These are phyloP conservation scores for Dryadomyces quercus-mongolicae DNA, from an alignment of 2,329 filamentous ascomycete species.

Conservation along the genomic window DNA sequence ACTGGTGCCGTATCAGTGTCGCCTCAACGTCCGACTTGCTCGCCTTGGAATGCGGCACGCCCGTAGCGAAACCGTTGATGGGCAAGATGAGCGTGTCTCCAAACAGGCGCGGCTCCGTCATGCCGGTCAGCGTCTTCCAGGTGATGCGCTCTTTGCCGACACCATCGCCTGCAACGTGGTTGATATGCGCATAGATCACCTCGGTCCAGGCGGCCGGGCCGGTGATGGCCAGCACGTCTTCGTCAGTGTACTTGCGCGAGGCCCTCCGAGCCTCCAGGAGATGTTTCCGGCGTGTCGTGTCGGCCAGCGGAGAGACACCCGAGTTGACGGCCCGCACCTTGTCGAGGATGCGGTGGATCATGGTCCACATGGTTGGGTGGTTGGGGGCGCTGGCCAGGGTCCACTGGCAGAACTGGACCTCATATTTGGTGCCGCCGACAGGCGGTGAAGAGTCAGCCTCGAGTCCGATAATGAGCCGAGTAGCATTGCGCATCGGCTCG, in stretches of 20 bases:
- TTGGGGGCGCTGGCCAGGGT: slow-evolving; percentile 20
- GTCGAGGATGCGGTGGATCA: slow-evolving; percentile 16
- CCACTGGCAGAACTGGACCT: slow-evolving; percentile 24
- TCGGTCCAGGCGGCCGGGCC: slow-evolving; percentile 21
- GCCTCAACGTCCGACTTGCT: background rate
- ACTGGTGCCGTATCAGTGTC: slow-evolving; percentile 9
- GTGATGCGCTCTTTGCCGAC: slow-evolving; percentile 8
- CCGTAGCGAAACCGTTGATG: slow-evolving; percentile 14
- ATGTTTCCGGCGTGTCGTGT: background rate
- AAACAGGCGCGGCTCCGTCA: slow-evolving; percentile 11
- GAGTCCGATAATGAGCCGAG: slow-evolving; percentile 19
- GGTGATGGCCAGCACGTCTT: slow-evolving; percentile 18
- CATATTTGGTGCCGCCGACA: slow-evolving; percentile 16
- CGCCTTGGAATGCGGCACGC: slow-evolving; percentile 12
- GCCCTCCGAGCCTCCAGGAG: background rate
- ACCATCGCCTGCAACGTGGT: slow-evolving; percentile 9
- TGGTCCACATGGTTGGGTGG: slow-evolving; percentile 18
- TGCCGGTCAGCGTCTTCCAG: slow-evolving; percentile 8
- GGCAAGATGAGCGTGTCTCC: slow-evolving; percentile 14
- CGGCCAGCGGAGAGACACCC: background rate
- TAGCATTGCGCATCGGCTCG: slow-evolving; percentile 7
- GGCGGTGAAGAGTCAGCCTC: slow-evolving; percentile 18
- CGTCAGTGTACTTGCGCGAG: slow-evolving; percentile 10
- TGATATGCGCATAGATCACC: slow-evolving; percentile 17
- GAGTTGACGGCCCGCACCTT: background rate